Evolutionary conservation across 257 asterid genomes (phyloP), one percentile per base, ranked within the genome.

Genomic region (Lavandula angustifolia): DNA sequence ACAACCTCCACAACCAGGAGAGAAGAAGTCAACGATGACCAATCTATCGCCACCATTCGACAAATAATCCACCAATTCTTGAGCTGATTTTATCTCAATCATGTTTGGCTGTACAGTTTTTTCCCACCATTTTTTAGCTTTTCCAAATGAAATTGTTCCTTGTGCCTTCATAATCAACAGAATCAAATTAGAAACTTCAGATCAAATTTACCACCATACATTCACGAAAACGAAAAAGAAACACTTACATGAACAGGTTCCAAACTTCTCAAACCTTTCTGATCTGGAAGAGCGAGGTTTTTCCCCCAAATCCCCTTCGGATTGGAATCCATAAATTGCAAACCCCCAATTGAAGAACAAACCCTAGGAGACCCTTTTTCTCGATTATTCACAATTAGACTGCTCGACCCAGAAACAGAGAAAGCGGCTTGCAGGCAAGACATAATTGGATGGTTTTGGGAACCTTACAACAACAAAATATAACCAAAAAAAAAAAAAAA

Each of bases 1-100:
- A 84, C 98, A 92, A 34, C 95, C 96, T 3, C 96, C 98, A 85
- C 98, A 92, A n/a, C 92, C 98, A 62, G 95, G 98, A 35, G 96
- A 92, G 75, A 86, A 92, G 41, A 92, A 92, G 80, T 85, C 95
- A 58, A 92, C 69, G 16, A 89, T 76, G 37, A 87, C 92, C 82
- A 92, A 80, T 75, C 68, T 86, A 62, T 92, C 95, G 22, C 92
- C 98, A 38, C 96, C 87, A 75, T 75, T 86, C 42, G 34, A 58
- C 87, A 92, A 74, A 49, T 75, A 60, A 58, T 87, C 95, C 5
- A 79, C 86, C 6, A 89, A 65, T 17, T 92, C 86, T 64, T 75
- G 80, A 1, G 95, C 95, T 46, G 92, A 83, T 55, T 76, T 68
- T 53, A 92, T 83, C 79, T 92, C 98, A 22, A 85, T 22, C 95